phyloP scores from a whole-genome alignment of 768 basidiomycete species.

The Pleurotus eryngii region DNA sequence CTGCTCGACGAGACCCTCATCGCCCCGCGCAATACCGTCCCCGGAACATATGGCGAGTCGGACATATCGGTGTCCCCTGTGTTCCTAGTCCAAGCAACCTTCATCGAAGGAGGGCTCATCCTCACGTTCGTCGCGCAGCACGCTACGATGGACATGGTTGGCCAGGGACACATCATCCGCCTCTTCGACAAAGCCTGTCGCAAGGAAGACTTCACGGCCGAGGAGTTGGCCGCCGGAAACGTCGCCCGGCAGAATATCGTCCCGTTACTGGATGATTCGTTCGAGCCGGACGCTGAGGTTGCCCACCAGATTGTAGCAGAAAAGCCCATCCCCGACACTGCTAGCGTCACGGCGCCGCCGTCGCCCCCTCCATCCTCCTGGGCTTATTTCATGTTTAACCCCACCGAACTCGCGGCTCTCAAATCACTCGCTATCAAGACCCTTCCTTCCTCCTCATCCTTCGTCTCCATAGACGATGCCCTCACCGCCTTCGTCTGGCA shows the following conservation, averaged over 20 bases:
- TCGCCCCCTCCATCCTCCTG: constrained; percentile 10
- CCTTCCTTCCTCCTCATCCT: constrained; percentile 10
- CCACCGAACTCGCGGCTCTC: constrained; percentile 13
- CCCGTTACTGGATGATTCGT: constrained; percentile 13
- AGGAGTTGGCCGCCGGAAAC: constrained; percentile 19
- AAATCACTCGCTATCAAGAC: constrained; percentile 17
- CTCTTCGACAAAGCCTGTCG: constrained; percentile 22
- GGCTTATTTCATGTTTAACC: constrained; percentile 17
- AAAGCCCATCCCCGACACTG: neutral
- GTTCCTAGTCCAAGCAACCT: constrained; percentile 23
- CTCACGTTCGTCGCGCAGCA: constrained; percentile 23
- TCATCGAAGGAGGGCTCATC: constrained; percentile 20
- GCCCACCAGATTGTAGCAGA: constrained; percentile 8
- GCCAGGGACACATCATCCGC: constrained; percentile 20
- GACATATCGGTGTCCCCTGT: constrained; percentile 15
- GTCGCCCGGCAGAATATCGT: constrained; percentile 13
- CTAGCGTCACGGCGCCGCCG: neutral
- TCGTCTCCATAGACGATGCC: constrained; percentile 25
- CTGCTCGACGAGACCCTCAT: constrained; percentile 23
- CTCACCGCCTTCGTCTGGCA: constrained; percentile 26
- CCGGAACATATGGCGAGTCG: constrained; percentile 10
- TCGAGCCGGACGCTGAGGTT: neutral
- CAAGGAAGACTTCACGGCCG: constrained; percentile 15
- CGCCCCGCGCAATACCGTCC: constrained; percentile 21
- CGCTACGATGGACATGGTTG: constrained; percentile 24